phyloP scores from a whole-genome alignment of 805 yeast genomes.

The Lachancea thermotolerans region DNA sequence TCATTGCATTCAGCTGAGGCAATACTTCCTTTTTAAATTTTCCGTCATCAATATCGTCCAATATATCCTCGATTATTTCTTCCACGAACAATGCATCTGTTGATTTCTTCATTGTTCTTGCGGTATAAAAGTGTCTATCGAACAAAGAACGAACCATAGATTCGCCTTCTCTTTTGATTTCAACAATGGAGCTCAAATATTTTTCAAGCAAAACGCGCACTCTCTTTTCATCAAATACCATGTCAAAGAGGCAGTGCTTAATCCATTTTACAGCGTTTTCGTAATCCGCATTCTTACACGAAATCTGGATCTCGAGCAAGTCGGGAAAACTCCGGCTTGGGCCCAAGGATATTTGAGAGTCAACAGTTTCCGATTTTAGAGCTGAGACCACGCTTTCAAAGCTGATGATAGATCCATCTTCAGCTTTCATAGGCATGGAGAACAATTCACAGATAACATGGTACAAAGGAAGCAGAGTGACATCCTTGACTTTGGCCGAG shows the following conservation, averaged over 20 bases:
- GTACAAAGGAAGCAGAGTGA: slow-evolving; percentile 53
- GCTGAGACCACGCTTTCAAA: slow-evolving; percentile 72
- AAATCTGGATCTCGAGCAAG: slow-evolving; percentile 51
- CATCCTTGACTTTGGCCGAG: slow-evolving; percentile 42
- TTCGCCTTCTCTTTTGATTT: slow-evolving; percentile 36
- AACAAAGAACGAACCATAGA: slow-evolving; percentile 61
- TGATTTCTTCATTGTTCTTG: slow-evolving; percentile 58
- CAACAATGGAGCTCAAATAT: slow-evolving; percentile 34
- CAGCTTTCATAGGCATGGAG: slow-evolving; percentile 60
- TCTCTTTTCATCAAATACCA: slow-evolving; percentile 67
- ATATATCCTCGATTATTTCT: slow-evolving; percentile 41
- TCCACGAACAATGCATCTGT: slow-evolving; percentile 64
- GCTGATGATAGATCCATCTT: slow-evolving; percentile 51
- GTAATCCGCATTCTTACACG: slow-evolving; percentile 58
- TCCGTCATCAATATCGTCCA: slow-evolving; percentile 49
- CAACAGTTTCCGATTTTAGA: slow-evolving; percentile 67
- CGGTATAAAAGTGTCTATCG: slow-evolving; percentile 44
- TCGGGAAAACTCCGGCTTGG: slow-evolving; percentile 60
- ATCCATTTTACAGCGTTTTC: slow-evolving; percentile 71
- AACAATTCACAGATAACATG: slow-evolving; percentile 62
- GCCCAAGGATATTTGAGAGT: slow-evolving; percentile 49
- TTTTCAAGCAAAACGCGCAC: slow-evolving; percentile 49
- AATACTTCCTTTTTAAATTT: slow-evolving; percentile 33
- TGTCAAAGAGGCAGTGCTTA: slow-evolving; percentile 51
- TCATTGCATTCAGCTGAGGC: slow-evolving; percentile 38